phyloP scores from a whole-genome alignment of 139 green algal genomes.

The Chloropicon primus region DNA sequence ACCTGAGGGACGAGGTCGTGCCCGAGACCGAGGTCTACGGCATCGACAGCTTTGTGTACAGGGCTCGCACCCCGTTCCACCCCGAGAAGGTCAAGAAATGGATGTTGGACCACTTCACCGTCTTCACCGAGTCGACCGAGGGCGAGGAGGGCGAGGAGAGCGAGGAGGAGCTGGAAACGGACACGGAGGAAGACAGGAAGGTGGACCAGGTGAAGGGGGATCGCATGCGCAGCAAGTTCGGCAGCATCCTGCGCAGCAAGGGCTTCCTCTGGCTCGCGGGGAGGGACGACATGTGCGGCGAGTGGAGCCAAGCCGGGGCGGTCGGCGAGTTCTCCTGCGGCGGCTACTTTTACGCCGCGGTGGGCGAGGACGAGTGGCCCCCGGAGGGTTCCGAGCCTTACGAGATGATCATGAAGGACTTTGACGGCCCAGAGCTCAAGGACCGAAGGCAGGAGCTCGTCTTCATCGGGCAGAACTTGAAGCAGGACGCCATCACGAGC shows the following conservation, averaged over 20 bases:
- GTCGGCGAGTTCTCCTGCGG: constrained; percentile 16
- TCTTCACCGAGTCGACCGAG: constrained; percentile 23
- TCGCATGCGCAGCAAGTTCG: constrained; percentile 10
- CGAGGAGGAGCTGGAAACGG: constrained; percentile 5
- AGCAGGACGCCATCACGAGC: constrained; percentile 25
- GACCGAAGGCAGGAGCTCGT: constrained; percentile 59
- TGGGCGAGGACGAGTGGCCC: constrained; percentile 42
- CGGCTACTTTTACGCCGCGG: constrained; percentile 51
- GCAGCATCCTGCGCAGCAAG: constrained; percentile 50
- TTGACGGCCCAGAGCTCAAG: constrained; percentile 10
- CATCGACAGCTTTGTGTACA: constrained; percentile 56
- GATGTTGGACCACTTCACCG: constrained; percentile 28
- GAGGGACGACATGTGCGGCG: constrained; percentile 32
- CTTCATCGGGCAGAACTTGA: constrained; percentile 57
- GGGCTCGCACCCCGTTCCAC: constrained; percentile 53
- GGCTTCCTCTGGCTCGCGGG: constrained; percentile 55
- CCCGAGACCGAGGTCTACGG: constrained; percentile 49
- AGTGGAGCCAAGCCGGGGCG: constrained; percentile 33
- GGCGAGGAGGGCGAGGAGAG: constrained; percentile 14
- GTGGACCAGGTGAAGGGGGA: not conserved
- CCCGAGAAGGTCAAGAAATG: constrained; percentile 39
- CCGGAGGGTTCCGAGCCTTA: constrained; percentile 17
- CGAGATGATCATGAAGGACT: constrained; percentile 24
- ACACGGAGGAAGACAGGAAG: not conserved
- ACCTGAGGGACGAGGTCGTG: constrained; percentile 7